Evolutionary conservation across 2,329 filamentous ascomycete species (phyloP).

Genomic region (Pyricularia sp.): DNA sequence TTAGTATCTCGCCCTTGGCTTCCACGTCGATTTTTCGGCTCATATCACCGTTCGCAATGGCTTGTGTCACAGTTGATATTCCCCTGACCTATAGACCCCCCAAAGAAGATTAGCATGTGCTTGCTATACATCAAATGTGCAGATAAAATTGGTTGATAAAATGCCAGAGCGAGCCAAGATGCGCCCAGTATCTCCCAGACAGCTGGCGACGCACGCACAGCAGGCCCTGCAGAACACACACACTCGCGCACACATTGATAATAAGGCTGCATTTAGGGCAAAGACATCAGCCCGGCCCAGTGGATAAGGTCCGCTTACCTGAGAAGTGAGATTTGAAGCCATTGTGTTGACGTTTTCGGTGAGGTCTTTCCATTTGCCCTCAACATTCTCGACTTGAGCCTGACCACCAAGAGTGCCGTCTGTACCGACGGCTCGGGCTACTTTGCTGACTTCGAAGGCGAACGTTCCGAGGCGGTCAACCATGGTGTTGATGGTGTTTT

Average conservation of each 20-base stretch:
- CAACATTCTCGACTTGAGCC: slow-evolving; percentile 86
- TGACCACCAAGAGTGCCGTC: slow-evolving; percentile 92
- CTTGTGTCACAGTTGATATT: slow-evolving; percentile 89
- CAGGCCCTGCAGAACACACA: background rate
- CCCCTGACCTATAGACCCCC: slow-evolving; percentile 58
- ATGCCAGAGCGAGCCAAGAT: background rate
- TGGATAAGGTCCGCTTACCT: slow-evolving; percentile 30
- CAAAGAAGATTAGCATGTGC: background rate
- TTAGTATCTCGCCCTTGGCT: slow-evolving; percentile 87
- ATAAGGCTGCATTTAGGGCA: background rate
- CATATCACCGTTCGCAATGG: slow-evolving; percentile 92
- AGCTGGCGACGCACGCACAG: background rate
- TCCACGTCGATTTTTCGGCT: slow-evolving; percentile 93
- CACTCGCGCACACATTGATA: background rate
- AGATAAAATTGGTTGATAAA: background rate
- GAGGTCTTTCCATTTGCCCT: slow-evolving; percentile 96
- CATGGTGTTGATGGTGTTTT: slow-evolving; percentile 98
- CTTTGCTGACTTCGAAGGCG: slow-evolving; percentile 90
- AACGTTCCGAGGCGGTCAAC: slow-evolving; percentile 95
- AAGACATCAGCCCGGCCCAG: background rate
- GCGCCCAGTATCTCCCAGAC: background rate
- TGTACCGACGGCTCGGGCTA: slow-evolving; percentile 91
- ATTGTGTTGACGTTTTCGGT: slow-evolving; percentile 82
- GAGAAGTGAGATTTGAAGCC: slow-evolving; percentile 58
- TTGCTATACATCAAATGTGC: background rate